These are phyloP conservation scores for Cyclaneusma minus DNA, from an alignment of 2,329 filamentous ascomycete genomes.

Conservation along the genomic window DNA sequence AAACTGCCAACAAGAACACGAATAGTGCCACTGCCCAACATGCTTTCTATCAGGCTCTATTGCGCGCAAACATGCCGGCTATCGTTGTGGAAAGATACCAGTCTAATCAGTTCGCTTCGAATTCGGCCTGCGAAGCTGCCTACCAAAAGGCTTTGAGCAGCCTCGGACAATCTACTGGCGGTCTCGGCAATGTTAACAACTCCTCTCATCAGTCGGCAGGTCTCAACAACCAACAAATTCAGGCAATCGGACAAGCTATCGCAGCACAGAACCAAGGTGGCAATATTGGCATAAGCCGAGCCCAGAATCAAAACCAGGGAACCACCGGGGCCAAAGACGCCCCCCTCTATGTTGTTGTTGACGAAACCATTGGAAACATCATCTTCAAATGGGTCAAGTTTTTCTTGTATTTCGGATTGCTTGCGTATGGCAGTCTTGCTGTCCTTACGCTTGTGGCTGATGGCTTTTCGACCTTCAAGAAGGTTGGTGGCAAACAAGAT, in stretches of 20 bases:
- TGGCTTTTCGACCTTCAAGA: conserved; percentile 62
- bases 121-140: conserved; percentile 58
- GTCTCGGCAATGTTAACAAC: conserved; percentile 11
- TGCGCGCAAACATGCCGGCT: conserved; percentile 84
- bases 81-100: conserved; percentile 86
- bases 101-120: conserved; percentile 71
- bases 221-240: conserved; percentile 46
- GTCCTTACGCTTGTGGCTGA: conserved; percentile 73
- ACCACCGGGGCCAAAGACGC: conserved; percentile 62
- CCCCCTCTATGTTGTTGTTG: conserved; percentile 90
- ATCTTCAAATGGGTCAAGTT: conserved; percentile 92
- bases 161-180: conserved; percentile 29
- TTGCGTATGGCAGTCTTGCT: conserved; percentile 67
- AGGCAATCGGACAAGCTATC: conserved; percentile 70
- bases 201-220: conserved; percentile 22
- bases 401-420: conserved; percentile 58
- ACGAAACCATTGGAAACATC: conserved; percentile 65
- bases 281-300: conserved; percentile 37
- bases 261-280: conserved; percentile 55
- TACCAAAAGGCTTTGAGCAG: conserved; percentile 62
- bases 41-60: conserved; percentile 80
- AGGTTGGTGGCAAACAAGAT: conserved; percentile 51
- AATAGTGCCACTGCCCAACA: conserved; percentile 78
- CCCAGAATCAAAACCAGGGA: conserved; percentile 25
- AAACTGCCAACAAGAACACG: conserved; percentile 85